phyloP scores from a whole-genome alignment of 345 rosid genomes.

The Hibiscus tridactylites region DNA sequence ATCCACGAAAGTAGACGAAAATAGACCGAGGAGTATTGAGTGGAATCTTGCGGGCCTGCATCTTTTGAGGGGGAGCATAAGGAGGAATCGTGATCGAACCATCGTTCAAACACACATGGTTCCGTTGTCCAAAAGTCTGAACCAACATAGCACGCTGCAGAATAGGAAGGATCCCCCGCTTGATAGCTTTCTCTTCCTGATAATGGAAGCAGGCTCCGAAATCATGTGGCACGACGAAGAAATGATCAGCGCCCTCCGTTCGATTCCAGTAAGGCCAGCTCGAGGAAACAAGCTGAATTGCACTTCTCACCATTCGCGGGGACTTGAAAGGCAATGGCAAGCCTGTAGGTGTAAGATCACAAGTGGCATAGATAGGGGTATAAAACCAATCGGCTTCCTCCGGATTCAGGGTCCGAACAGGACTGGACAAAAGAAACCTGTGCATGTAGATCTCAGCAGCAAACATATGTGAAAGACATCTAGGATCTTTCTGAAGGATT shows the following conservation, averaged over 20 bases:
- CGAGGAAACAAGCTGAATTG: constrained; percentile 69
- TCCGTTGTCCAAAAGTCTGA: constrained; percentile 91
- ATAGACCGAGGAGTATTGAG: constrained; percentile 73
- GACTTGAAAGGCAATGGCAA: constrained; percentile 92
- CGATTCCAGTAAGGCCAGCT: constrained; percentile 94
- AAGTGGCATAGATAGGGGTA: constrained; percentile 78
- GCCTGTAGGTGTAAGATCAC: constrained; percentile 95
- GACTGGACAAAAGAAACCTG: constrained; percentile 76
- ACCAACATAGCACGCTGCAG: constrained; percentile 82
- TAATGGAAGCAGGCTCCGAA: constrained; percentile 96
- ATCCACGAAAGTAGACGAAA: constrained; percentile 89
- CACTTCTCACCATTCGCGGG: constrained; percentile 92
- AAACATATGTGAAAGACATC: constrained; percentile 95
- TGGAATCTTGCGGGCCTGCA: constrained; percentile 82
- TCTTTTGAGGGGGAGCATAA: constrained; percentile 92
- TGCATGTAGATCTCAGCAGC: constrained; percentile 96
- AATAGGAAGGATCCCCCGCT: constrained; percentile 78
- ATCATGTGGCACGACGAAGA: constrained; percentile 93
- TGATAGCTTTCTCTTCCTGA: constrained; percentile 93
- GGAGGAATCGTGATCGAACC: constrained; percentile 96
- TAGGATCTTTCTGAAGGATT: constrained; percentile 80
- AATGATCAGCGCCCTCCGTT: constrained; percentile 92
- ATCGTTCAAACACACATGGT: constrained; percentile 80
- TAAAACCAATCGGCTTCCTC: constrained; percentile 98
- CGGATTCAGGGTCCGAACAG: constrained; percentile 80